These are phyloP conservation scores for Yamadazyma laniorum DNA, from an alignment of 805 yeast species.

Conservation along the genomic window DNA sequence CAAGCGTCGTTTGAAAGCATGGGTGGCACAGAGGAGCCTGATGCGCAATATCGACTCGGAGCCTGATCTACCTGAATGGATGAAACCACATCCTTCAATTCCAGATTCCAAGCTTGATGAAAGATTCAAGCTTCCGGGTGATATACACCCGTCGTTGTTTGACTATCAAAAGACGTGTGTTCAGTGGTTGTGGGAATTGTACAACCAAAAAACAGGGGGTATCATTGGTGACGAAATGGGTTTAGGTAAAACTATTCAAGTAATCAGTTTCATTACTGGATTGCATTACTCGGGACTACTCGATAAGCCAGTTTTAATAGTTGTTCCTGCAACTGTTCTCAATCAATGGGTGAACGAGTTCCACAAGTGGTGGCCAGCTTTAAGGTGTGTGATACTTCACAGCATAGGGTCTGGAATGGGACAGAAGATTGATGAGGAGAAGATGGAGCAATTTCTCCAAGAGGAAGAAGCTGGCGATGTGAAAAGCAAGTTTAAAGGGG, in stretches of 20 bases:
- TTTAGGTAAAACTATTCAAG: slow-evolving; percentile 90
- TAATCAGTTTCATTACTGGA: slow-evolving; percentile 88
- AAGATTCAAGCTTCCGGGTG: slow-evolving; percentile 81
- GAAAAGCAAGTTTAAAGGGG: slow-evolving; percentile 19
- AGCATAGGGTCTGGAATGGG: slow-evolving; percentile 89
- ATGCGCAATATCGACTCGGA: slow-evolving; percentile 11
- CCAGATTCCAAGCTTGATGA: slow-evolving; percentile 75
- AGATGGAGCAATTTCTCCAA: slow-evolving; percentile 51
- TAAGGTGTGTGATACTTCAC: slow-evolving; percentile 81
- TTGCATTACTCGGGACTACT: slow-evolving; percentile 77
- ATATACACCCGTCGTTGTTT: slow-evolving; percentile 79
- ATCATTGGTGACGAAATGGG: slow-evolving; percentile 99
- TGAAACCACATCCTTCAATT: slow-evolving; percentile 69
- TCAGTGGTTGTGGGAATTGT: slow-evolving; percentile 96
- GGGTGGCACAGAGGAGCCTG: slow-evolving; percentile 13
- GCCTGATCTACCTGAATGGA: slow-evolving; percentile 54
- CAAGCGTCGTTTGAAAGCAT: neutral
- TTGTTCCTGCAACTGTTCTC: slow-evolving; percentile 95
- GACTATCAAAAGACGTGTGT: slow-evolving; percentile 96
- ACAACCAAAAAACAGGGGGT: slow-evolving; percentile 87
- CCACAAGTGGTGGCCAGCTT: slow-evolving; percentile 97
- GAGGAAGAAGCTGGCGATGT: slow-evolving; percentile 35
- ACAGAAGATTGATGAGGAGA: slow-evolving; percentile 38
- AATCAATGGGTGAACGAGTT: slow-evolving; percentile 97
- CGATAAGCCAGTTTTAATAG: slow-evolving; percentile 76